Evolutionary conservation across 257 asterid species (phyloP), one percentile per base, ranked within the genome.

Genomic region (Solanum rostratum): DNA sequence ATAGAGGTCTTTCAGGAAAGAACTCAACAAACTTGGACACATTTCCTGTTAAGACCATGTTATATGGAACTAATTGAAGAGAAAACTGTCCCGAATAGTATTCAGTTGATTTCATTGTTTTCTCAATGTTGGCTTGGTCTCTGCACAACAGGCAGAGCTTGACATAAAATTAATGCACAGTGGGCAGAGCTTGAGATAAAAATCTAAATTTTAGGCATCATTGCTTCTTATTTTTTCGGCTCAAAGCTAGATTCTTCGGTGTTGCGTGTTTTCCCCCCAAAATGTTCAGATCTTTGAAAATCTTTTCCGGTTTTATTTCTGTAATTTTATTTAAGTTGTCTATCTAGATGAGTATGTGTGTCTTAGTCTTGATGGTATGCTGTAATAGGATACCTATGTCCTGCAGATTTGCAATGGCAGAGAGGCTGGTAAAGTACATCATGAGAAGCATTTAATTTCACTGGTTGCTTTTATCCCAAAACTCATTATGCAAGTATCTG

Each of bases 391-490:
- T 74, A 49, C 24, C 62, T 24, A 49, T n/a, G 27, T 84, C 52
- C 76, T 90, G 92, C 97, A 95, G 98, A 88, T 88, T 85, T 68
- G 45, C 85, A 73, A 79, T 76, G 85, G 62, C 85, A 66, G 29
- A 22, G 92, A 87, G 80, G 86, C 92, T 7, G 90, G 91, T 84
- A 91, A 89, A 89, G 87, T 74, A 46, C 62, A 85, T 84, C 91
- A 87, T 59, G 97, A 91, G 87, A 93, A 91, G 91, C 92, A 90
- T 84, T 85, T 95, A 88, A 92, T 96, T 88, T 89, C 95, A 49
- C 90, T 96, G 50, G 85, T 96, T 81, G 85, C 95, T 19, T 92
- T 87, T 92, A 88, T 92, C 83, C 97, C 99, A 79, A 92, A 95
- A 85, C 90, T 95, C 81, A 65, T 90, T 50, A 63, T 86, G 88